These are phyloP conservation scores for Typha latifolia DNA, from an alignment of 176 grass and related monocot species.

Conservation along the genomic window DNA sequence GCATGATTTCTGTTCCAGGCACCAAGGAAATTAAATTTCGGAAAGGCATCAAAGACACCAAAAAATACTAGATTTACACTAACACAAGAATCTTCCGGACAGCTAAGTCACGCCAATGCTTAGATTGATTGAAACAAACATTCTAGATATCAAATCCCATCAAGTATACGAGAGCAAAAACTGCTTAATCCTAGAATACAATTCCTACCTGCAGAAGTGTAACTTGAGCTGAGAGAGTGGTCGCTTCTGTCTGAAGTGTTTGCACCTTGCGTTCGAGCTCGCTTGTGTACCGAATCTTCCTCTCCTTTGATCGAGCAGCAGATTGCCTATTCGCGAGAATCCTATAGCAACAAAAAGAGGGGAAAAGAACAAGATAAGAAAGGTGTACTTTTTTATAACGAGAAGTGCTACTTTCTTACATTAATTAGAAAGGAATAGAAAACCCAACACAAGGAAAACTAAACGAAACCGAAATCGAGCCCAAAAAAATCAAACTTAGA, in stretches of 20 bases:
- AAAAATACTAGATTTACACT: too few relatives aligned
- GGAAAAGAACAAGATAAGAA: neutral
- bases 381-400: neutral
- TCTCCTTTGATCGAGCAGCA: conserved; percentile 89
- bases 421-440: neutral
- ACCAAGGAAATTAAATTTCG: too few relatives aligned
- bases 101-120: neutral
- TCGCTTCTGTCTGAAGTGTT: conserved; percentile 95
- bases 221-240: conserved; percentile 91
- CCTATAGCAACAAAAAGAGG: conserved; percentile 25
- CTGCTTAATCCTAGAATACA: neutral
- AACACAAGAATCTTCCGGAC: too few relatives aligned
- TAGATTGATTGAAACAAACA: neutral
- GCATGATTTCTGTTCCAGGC: too few relatives aligned
- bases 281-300: conserved; percentile 80
- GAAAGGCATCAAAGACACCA: too few relatives aligned
- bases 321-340: conserved; percentile 92
- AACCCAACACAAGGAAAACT: neutral
- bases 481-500: conserved; percentile 1
- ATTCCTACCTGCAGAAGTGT: conserved; percentile 76
- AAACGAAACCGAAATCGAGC: neutral
- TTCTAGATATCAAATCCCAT: neutral
- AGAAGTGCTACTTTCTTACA: neutral
- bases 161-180: neutral
- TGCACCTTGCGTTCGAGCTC: conserved; percentile 98